Evolutionary conservation across 805 yeast species (phyloP), one percentile per base, ranked within the genome.

Genomic region (Yamadazyma kitorensis): DNA sequence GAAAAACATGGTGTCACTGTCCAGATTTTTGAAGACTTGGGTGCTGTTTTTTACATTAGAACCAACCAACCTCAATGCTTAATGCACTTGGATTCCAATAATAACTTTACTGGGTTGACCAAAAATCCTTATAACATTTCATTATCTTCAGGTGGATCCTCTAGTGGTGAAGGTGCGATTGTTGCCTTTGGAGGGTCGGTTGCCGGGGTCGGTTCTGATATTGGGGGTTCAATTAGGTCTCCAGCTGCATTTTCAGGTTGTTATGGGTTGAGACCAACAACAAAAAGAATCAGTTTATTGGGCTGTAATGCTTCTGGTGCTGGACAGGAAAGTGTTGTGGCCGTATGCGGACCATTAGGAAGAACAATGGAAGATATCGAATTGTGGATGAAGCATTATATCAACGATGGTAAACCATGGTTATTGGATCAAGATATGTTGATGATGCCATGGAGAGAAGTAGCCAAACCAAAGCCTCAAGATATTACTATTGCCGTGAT

Each of bases 341-440:
- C 80, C 8, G 82, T 79, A 14, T 67, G 69, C 30, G 91, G 89
- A 15, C 91, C 91, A 23, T 54, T 83, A 58, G 71, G 85, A 3
- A 71, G 81, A 47, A 59, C 76, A 4, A 61, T 79, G 29, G 83
- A 79, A 6, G 91, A 82, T 57, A 55, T 82, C 42, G 87, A 82
- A 16, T 55, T 78, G 37, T 78, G 80, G 65, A 82, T 82, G 88
- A 68, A 75, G 37, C 39, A 61, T n/a, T 80, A 76, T 52, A 64
- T 78, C 44, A 79, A 78, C 49, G 61, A 64, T 19, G 86, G 86
- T 40, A 64, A 76, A 44, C 87, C 86, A 6, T 80, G 86, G 84
- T 55, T 59, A 15, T 48, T 43, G 15, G 81, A 76, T 46, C 68
- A 63, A 16, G 61, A 65, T 51, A 51, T 66, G 35, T 40, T 72